Conservation (phyloP, 2,329 filamentous ascomycete species). For the Aspergillus ibericus region DNA sequence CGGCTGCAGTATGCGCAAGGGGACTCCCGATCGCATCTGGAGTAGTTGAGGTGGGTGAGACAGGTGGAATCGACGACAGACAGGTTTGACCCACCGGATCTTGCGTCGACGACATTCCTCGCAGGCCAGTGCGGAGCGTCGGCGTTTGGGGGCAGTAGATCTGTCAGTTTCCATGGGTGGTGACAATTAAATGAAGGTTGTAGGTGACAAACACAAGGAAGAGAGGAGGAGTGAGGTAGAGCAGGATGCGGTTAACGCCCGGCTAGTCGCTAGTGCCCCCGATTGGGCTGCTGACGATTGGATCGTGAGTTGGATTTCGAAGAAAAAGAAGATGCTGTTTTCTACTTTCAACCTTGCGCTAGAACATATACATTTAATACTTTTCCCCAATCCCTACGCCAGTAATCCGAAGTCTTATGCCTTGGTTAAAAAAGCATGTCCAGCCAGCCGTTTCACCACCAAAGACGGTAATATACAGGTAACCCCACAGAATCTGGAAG, state of each 20-base stretch:
- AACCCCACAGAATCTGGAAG: background rate
- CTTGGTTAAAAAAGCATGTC: too few species aligned
- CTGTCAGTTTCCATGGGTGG: background rate
- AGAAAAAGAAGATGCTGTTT: too few species aligned
- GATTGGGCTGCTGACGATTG: too few species aligned
- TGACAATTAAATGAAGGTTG: background rate
- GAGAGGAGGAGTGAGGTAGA: background rate
- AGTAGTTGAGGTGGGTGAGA: background rate
- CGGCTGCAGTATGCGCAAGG: background rate
- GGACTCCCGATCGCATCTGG: slow-evolving; percentile 1
- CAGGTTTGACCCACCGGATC: background rate
- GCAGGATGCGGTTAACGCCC: too few species aligned
- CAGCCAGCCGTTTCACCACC: background rate
- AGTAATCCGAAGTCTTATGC: too few species aligned
- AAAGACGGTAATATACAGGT: background rate
- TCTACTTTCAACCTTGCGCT: background rate
- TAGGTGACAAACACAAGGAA: background rate
- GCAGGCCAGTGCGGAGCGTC: slow-evolving; percentile 3
- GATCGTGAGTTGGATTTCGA: too few species aligned
- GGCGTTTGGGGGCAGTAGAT: background rate
- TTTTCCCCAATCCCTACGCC: too few species aligned
- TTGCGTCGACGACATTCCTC: slow-evolving; percentile 9
- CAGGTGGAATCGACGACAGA: background rate
- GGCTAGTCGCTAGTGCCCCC: too few species aligned
- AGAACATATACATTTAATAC: too few species aligned